Evolutionary conservation across 192 early-diverging fungal genomes (phyloP), one percentile per base, ranked within the genome.

Genomic region (Dimargaris cristalligena): DNA sequence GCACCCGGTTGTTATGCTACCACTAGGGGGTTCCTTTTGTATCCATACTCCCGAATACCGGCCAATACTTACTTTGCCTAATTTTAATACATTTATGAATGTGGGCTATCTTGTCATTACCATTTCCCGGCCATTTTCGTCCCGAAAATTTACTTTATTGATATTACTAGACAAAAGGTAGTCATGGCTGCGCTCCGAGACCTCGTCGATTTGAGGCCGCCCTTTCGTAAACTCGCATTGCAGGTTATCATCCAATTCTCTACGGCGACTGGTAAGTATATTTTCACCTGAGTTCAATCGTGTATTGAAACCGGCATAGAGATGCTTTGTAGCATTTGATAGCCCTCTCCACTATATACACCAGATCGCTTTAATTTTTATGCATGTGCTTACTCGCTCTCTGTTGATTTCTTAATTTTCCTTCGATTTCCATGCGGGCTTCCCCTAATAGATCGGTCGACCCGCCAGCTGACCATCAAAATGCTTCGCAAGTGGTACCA

Each of bases 401-500:
- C n/a, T n/a, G n/a, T n/a, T n/a, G n/a, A n/a, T n/a, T 16, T 41
- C 16, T 41, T 41, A 41, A 41, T 41, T 41, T 41, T 41, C 16
- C 6, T 41, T 41, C 6, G 6, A 41, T 41, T 41, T 41, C 16
- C 16, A 6, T 16, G 16, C 38, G 38, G 38, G 6, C 38, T 41
- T 10, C n/a, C n/a, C 6, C 38, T 6, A 41, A 41, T 16, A 41
- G 38, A 41, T 10, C 38, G 38, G 8, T 16, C 38, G 38, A 16
- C 38, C 16, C 55, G 55, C 6, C 55, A 57, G 23, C 4, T n/a
- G 4, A 35, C 55, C n/a, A 57, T 57, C 55, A 32, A 34, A n/a
- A 18, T 34, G 20, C 34, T 57, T 0, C 55, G 55, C 33, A 35
- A 57, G 26, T 57, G 55, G 55, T 57, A 57, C 55, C 32, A 11